Conservation (phyloP, 805 yeast species). For the Starmerella apis region DNA sequence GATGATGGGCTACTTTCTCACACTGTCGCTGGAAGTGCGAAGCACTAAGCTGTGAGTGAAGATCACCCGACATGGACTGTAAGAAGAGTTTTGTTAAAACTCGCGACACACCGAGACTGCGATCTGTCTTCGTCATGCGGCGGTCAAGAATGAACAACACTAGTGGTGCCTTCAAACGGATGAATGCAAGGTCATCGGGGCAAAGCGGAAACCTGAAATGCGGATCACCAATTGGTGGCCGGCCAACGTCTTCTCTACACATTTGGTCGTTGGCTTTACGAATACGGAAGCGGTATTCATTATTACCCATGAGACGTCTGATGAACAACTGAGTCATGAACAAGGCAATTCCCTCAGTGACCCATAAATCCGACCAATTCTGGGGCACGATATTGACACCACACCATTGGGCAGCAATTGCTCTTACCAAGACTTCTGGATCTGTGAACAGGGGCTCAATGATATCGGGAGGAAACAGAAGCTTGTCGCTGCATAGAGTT, state of each 20-base stretch:
- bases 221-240: slow-evolving; percentile 71
- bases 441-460: slow-evolving; percentile 69
- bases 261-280: slow-evolving; percentile 55
- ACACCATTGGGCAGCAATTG: slow-evolving; percentile 82
- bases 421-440: slow-evolving; percentile 57
- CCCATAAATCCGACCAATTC: slow-evolving; percentile 74
- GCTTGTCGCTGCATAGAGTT: slow-evolving; percentile 46
- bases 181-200: slow-evolving; percentile 53
- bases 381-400: slow-evolving; percentile 83
- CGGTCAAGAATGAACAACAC: slow-evolving; percentile 75
- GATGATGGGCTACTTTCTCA: slow-evolving; percentile 83
- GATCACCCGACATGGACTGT: slow-evolving; percentile 92
- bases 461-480: slow-evolving; percentile 59
- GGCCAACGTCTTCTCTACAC: slow-evolving; percentile 64
- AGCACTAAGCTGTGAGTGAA: slow-evolving; percentile 66
- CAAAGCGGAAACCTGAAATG: slow-evolving; percentile 53
- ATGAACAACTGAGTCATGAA: slow-evolving; percentile 72
- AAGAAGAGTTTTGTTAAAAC: slow-evolving; percentile 83
- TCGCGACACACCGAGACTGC: slow-evolving; percentile 82
- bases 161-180: slow-evolving; percentile 72
- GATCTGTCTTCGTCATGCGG: slow-evolving; percentile 92
- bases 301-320: slow-evolving; percentile 64
- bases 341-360: slow-evolving; percentile 71
- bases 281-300: slow-evolving; percentile 65
- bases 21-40: slow-evolving; percentile 85